Conservation (phyloP, 805 yeast genomes). For the Starmerella floricola region DNA sequence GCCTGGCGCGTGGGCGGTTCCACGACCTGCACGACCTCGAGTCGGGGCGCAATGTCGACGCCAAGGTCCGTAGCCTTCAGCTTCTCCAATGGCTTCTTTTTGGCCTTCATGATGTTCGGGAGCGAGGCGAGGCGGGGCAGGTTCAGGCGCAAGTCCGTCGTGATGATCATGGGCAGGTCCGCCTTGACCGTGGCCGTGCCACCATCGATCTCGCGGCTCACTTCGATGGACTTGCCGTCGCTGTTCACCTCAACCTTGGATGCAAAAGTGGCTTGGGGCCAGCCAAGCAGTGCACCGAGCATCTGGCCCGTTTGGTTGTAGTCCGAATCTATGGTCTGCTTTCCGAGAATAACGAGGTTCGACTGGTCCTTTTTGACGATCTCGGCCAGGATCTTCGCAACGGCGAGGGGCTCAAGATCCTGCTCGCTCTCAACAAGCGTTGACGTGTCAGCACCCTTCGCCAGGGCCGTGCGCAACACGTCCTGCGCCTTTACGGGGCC, state of each 20-base stretch:
- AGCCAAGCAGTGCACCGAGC: slow-evolving; percentile 80
- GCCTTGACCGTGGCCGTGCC: slow-evolving; percentile 78
- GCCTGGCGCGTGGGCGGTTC: slow-evolving; percentile 78
- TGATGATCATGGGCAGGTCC: slow-evolving; percentile 69
- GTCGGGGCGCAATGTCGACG: slow-evolving; percentile 49
- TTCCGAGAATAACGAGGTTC: slow-evolving; percentile 80
- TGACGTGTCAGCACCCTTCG: slow-evolving; percentile 85
- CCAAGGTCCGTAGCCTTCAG: slow-evolving; percentile 55
- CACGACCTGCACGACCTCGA: slow-evolving; percentile 58
- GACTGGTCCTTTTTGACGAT: slow-evolving; percentile 57
- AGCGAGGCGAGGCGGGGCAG: slow-evolving; percentile 92
- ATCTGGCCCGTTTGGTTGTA: slow-evolving; percentile 92
- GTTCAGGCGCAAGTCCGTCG: slow-evolving; percentile 87
- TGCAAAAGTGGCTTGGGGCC: slow-evolving; percentile 97
- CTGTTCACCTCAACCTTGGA: slow-evolving; percentile 60
- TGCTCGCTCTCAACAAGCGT: slow-evolving; percentile 72
- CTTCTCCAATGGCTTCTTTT: slow-evolving; percentile 80
- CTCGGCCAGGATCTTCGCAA: slow-evolving; percentile 72
- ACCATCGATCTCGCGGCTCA: slow-evolving; percentile 90
- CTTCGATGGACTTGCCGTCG: slow-evolving; percentile 42
- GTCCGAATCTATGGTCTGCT: slow-evolving; percentile 95
- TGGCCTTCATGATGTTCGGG: slow-evolving; percentile 97
- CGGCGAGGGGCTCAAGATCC: slow-evolving; percentile 68
- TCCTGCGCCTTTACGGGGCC: slow-evolving; percentile 84
- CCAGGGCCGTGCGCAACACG: slow-evolving; percentile 75